Conservation (phyloP, 108 stramenopile genomes). For the Pseudonitzschia multiseries region DNA sequence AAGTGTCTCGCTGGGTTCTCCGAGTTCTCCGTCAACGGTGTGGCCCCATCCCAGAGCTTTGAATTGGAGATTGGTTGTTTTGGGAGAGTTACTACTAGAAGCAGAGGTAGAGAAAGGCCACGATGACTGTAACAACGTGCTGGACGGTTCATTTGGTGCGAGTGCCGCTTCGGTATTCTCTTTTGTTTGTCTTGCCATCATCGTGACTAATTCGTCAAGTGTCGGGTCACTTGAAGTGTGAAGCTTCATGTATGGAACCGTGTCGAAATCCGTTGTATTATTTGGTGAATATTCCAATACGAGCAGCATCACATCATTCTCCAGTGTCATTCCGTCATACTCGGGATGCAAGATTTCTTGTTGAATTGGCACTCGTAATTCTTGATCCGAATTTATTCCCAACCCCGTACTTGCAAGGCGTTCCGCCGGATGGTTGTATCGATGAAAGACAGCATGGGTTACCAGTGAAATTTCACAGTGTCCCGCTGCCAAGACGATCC, state of each 20-base stretch:
- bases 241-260: slow-evolving; percentile 2
- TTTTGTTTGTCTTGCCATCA: not conserved
- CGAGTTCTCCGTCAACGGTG: not conserved
- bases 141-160: no score
- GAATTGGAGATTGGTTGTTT: slow-evolving; percentile 2
- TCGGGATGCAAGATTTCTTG: slow-evolving; percentile 14
- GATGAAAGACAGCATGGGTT: not conserved
- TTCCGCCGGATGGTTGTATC: not conserved
- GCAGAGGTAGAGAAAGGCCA: not conserved
- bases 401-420: not conserved
- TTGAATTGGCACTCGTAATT: not conserved
- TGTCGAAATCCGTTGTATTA: not conserved
- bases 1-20: not conserved
- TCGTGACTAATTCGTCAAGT: not conserved
- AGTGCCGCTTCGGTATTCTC: no score
- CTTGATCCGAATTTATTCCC: not conserved
- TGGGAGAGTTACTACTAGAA: not conserved
- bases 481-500: slow-evolving; percentile 46
- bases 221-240: not conserved
- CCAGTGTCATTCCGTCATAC: not conserved
- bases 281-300: slow-evolving; percentile 6
- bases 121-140: no score
- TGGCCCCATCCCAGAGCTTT: slow-evolving; percentile 22
- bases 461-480: slow-evolving; percentile 38
- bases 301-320: slow-evolving; percentile 8